These are phyloP conservation scores for Sphenostylis stenocarpa DNA, from an alignment of 306 rosid genomes.

Conservation along the genomic window DNA sequence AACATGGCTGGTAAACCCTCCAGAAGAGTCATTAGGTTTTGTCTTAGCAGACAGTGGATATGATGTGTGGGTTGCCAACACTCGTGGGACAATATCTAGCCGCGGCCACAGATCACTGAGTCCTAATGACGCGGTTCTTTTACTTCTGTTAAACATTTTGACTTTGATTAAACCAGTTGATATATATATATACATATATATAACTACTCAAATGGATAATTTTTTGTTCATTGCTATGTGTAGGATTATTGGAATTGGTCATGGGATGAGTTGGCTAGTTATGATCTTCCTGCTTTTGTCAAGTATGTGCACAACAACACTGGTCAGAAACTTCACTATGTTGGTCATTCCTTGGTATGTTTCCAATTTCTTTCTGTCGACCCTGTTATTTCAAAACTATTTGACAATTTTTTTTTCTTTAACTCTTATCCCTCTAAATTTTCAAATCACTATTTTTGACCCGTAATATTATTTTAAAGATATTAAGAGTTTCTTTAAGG, in stretches of 20 bases:
- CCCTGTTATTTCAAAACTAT: too few species aligned
- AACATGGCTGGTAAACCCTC: slow-evolving; percentile 61
- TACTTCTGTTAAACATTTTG: not conserved
- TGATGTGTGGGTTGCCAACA: slow-evolving; percentile 69
- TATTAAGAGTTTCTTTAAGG: too few species aligned
- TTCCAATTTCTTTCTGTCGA: not conserved
- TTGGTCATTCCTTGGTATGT: slow-evolving; percentile 76
- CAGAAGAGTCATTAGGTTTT: slow-evolving; percentile 57
- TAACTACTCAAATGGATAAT: not conserved
- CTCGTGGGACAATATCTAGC: slow-evolving; percentile 66
- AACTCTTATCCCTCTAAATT: too few species aligned
- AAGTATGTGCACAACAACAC: slow-evolving; percentile 61
- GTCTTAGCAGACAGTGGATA: slow-evolving; percentile 62
- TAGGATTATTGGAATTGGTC: slow-evolving; percentile 90
- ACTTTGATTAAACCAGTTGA: not conserved
- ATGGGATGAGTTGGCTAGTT: slow-evolving; percentile 72
- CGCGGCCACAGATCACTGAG: slow-evolving; percentile 41
- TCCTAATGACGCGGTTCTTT: slow-evolving; percentile 44
- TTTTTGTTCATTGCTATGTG: not conserved
- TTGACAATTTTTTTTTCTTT: too few species aligned
- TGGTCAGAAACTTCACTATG: slow-evolving; percentile 61
- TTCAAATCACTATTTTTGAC: too few species aligned
- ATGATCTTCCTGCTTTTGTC: slow-evolving; percentile 68
- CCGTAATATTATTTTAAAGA: too few species aligned
- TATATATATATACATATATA: too few species aligned